Evolutionary conservation across 1,284 basidiomycete species (phyloP), one percentile per base, ranked within the genome.

Genomic region (Apiotrichum montevideense): DNA sequence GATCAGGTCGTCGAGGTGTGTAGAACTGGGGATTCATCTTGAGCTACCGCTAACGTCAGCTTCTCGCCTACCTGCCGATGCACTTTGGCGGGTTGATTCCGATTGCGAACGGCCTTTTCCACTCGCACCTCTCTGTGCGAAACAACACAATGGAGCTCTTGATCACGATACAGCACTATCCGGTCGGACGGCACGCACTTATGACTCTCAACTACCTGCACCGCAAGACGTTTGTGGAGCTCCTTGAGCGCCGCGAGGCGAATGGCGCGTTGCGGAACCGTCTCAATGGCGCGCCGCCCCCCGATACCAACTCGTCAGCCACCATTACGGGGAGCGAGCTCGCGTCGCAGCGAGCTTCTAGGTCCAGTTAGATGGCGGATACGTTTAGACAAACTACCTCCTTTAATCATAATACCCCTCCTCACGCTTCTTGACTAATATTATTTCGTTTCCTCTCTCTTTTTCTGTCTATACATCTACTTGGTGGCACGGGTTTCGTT

Each of bases 181-280:
- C 87, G 13, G 92, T 93, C 60, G 94, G 95, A 0, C 81, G 86
- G 33, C 82, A 90, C 58, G 93, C 88, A 68, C 78, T 98, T 33
- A 85, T 88, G 68, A 79, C 83, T 8, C 82, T 98, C 54, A 97
- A 96, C 73, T 87, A 90, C 67, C 97, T 94, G 72, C 90, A 96
- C 69, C 85, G 91, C 41, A 72, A 72, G 58, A 64, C 70, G 34
- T 70, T 63, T 46, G 46, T 65, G 43, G 61, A 63, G 50, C 53
- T 65, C 4, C 56, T 60, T 11, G 63, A 64, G 53, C 52, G 58
- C 34, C 53, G 61, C 34, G 61, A 64, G 46, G 45, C 55, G 13
- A 39, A 35, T 32, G 51, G 54, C 40, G 56, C 51, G 1, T 42
- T 56, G 21, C 29, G 42, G 43, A 35, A 43, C 33, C 41, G 46